A percentile compares a stretch with the other conserved stretches of the same genome.
Evolutionary conservation across 768 basidiomycete genomes (phyloP).

Genomic region (Leccinum sublutescens): DNA sequence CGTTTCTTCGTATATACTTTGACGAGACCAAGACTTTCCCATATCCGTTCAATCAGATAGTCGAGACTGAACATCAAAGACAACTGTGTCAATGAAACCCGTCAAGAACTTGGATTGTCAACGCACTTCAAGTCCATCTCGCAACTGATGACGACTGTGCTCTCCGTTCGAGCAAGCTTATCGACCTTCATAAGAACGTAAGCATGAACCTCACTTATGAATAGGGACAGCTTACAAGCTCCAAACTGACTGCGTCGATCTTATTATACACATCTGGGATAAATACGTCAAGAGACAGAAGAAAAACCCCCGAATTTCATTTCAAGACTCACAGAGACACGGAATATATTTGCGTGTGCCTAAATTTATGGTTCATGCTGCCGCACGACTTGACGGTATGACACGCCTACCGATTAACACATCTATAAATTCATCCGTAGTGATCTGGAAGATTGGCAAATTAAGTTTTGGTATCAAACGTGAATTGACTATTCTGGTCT

Average conservation of each 20-base stretch:
- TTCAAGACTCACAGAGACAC: slow-evolving; percentile 67
- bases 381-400: neutral
- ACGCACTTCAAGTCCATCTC: slow-evolving; percentile 88
- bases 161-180: slow-evolving; percentile 75
- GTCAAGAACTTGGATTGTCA: neutral
- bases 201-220: neutral
- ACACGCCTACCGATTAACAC: slow-evolving; percentile 76
- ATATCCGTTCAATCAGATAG: slow-evolving; percentile 73
- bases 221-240: slow-evolving; percentile 40
- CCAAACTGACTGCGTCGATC: slow-evolving; percentile 83
- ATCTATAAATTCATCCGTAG: slow-evolving; percentile 96
- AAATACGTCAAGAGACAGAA: neutral
- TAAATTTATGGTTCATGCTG: slow-evolving; percentile 27
- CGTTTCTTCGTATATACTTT: slow-evolving; percentile 98
- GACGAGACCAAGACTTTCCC: slow-evolving; percentile 76
- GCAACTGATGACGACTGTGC: slow-evolving; percentile 94
- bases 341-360: slow-evolving; percentile 94
- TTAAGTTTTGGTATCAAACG: slow-evolving; percentile 5
- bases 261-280: slow-evolving; percentile 93
- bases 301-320: neutral
- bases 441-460: slow-evolving; percentile 56
- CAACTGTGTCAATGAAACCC: slow-evolving; percentile 1
- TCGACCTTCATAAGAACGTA: slow-evolving; percentile 47
- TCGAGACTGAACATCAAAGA: slow-evolving; percentile 47
- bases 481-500: slow-evolving; percentile 8